Evolutionary conservation across 257 asterid species (phyloP), one percentile per base, ranked within the genome.

Genomic region (Cinchona pubescens): DNA sequence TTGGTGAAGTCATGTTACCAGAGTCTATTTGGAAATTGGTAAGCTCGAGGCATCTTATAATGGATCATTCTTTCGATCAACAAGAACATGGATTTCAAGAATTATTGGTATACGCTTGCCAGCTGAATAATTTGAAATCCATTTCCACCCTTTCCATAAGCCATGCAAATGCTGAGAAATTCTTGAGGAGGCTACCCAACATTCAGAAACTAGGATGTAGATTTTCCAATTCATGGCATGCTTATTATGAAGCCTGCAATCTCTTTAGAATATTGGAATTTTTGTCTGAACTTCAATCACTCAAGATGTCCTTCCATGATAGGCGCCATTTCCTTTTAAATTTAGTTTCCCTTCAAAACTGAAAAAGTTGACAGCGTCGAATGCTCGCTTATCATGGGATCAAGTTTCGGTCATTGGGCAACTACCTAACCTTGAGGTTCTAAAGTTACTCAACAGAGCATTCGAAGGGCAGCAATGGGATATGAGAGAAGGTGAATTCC

Each of bases 351-450:
- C 71, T 66, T 0, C 56, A 56, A 72, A 29, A 14, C 19, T 72
- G 0, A 72, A 56, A 72, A 72, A 40, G 18, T 58, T 72, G 42
- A 29, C 51, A 61, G 1, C 40, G 56, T 43, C 27, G 0, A 40
- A 16, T 38, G 16, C 38, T 61, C 53, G 67, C 5, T 38, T 72
- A 2, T 58, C 76, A 0, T 72, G 34, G 76, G 55, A 45, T n/a
- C 27, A 43, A 35, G 1, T 72, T 15, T 58, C 68, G 12, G 38
- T 30, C 3, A 58, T 72, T 6, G 68, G 68, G n/a, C 48, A 25
- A 42, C 76, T 72, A n/a, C 55, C 76, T 7, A 72, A 58, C 27
- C 67, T 72, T 27, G 76, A 72, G 55, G 65, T 40, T 18, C 59
- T 68, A 16, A 68, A 68, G 6, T 45, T 68, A 45, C 58, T 68